Evolutionary conservation across 2,329 filamentous ascomycete species (phyloP), one percentile per base, ranked within the genome.

Genomic region (Zalaria sp.): DNA sequence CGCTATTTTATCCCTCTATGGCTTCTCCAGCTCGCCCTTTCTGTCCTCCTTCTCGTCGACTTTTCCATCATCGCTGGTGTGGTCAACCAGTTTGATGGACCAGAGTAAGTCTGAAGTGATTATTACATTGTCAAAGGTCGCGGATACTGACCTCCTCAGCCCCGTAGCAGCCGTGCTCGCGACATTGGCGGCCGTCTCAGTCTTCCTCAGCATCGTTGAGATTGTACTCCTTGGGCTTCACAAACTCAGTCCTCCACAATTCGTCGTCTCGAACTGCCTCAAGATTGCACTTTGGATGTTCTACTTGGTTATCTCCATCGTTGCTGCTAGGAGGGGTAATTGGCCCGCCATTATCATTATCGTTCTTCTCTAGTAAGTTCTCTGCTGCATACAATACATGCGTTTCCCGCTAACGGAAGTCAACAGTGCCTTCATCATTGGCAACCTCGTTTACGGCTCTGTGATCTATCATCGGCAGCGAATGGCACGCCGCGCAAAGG

Each of bases 361-460:
- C 10, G 41, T 53, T 11, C 51, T 61, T 35, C 48, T 63, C 36
- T 57, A 64, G 62, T 65, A 50, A 47, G 60, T 52, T 32, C 26
- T 4, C n/a, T 26, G 38, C 37, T 38, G 32, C 37, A 41, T 39
- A 11, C 25, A 8, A 9, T 4, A 3, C 27, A 27, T 38, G 11
- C 11, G 34, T 18, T 18, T 18, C 18, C 10, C 31, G 3, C 31
- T 18, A 8, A 28, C 8, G 7, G 25, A 9, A 37, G 5, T 35
- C n/a, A 36, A 44, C 45, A 65, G 61, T 41, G 45, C 58, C 8
- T 49, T 56, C 5, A 59, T 59, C 46, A 35, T 65, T 38, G 54
- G 51, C 35, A 57, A 63, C 44, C 55, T 66, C 46, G 53, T 64
- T 42, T 66, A 67, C 52, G 57, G 57, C 25, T 51, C 53, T 35